Evolutionary conservation across 768 basidiomycete species (phyloP).

Genomic region (Astraeus odoratus): DNA sequence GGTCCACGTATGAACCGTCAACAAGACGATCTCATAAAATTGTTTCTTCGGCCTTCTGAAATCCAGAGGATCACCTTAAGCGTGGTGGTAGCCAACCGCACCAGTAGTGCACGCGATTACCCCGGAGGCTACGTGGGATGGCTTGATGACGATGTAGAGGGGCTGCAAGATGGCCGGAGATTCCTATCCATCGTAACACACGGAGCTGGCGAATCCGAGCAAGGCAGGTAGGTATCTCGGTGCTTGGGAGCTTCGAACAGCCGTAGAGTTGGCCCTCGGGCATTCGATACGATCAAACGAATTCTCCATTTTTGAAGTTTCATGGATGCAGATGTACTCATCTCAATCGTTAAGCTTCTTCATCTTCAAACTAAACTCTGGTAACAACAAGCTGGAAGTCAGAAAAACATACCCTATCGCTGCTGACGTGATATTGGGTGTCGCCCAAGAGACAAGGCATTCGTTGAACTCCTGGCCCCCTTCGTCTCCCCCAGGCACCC

Average conservation of each 20-base stretch:
- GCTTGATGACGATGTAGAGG: not conserved
- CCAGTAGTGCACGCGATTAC: too few relatives aligned
- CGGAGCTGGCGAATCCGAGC: conserved; percentile 36
- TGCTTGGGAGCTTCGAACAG: too few relatives aligned
- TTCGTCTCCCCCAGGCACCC: conserved; percentile 19
- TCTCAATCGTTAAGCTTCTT: conserved; percentile 12
- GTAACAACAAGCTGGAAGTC: conserved; percentile 1
- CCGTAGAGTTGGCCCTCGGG: not conserved
- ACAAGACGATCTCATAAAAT: conserved; percentile 11
- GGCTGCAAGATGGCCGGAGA: not conserved
- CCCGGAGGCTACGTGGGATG: not conserved
- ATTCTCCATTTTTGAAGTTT: not conserved
- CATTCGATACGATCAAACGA: not conserved
- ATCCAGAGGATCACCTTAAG: conserved; percentile 38
- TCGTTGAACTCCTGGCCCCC: conserved; percentile 29
- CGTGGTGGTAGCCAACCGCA: conserved; percentile 19
- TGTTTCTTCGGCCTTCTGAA: conserved; percentile 37
- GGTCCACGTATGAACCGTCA: conserved; percentile 5
- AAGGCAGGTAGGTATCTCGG: conserved; percentile 42
- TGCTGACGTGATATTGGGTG: conserved; percentile 44
- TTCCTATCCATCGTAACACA: conserved; percentile 46
- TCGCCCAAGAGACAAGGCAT: conserved; percentile 45
- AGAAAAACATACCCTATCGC: conserved; percentile 41
- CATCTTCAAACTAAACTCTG: conserved; percentile 6
- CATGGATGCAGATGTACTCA: conserved; percentile 1